These are phyloP conservation scores for Phytophthora fragariae DNA, from an alignment of 352 stramenopile species.

Conservation along the genomic window DNA sequence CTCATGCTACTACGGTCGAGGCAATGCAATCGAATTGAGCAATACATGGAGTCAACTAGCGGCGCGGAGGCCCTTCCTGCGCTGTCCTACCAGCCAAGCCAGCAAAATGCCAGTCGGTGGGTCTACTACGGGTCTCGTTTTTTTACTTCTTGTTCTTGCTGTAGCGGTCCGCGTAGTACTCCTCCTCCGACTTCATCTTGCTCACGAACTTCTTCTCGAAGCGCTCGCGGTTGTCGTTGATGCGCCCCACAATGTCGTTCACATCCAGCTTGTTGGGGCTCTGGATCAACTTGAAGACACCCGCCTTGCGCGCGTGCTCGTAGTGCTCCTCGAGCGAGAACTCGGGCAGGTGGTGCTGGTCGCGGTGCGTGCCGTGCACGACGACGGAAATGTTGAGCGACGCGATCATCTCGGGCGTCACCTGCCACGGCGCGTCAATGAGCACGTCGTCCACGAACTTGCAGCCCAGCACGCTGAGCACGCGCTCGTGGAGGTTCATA, in stretches of 20 bases:
- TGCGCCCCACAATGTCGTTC: conserved; percentile 89
- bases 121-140: conserved; percentile 1
- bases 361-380: conserved; percentile 89
- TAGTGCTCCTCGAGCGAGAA: conserved; percentile 87
- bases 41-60: conserved; percentile 27
- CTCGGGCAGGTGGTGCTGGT: conserved; percentile 62
- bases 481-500: conserved; percentile 98
- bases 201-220: conserved; percentile 94
- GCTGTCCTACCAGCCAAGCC: conserved; percentile 5
- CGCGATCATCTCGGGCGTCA: conserved; percentile 97
- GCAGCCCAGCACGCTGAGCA: conserved; percentile 96
- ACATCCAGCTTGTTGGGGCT: conserved; percentile 83
- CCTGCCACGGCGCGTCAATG: conserved; percentile 96
- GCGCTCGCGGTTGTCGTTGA: conserved; percentile 90
- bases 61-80: conserved; percentile 12
- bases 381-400: conserved; percentile 89
- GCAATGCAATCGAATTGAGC: conserved; percentile 23
- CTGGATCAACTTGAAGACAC: conserved; percentile 85
- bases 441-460: conserved; percentile 98
- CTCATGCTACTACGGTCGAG: background rate
- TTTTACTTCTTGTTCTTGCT: conserved; percentile 62
- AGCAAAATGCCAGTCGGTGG: conserved; percentile 4
- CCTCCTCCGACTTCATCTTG: conserved; percentile 94
- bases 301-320: conserved; percentile 72
- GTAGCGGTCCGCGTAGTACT: conserved; percentile 94